Evolutionary conservation across 2,329 filamentous ascomycete species (phyloP).

Genomic region (Achaetomium macrosporum): DNA sequence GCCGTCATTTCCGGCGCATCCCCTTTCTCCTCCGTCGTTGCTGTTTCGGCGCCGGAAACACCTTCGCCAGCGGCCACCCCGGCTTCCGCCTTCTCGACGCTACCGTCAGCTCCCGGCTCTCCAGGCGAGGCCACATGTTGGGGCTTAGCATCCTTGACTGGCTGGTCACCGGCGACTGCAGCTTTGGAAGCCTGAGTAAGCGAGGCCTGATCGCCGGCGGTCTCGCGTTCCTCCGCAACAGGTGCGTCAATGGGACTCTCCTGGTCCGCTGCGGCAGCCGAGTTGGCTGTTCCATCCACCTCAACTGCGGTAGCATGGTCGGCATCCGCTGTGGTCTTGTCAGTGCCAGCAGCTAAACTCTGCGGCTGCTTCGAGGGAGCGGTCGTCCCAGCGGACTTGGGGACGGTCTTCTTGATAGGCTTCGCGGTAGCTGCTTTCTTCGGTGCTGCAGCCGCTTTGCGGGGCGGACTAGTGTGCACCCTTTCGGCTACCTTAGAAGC

Average conservation of each 20-base stretch:
- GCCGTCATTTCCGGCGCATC: neutral
- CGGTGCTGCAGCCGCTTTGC: constrained; percentile 29
- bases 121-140: neutral
- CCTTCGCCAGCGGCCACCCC: neutral
- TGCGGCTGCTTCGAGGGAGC: neutral
- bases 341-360: neutral
- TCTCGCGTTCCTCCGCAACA: constrained; percentile 22
- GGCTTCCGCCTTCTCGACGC: neutral
- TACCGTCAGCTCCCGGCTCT: neutral
- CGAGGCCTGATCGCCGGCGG: constrained; percentile 15
- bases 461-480: constrained; percentile 43
- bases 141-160: neutral
- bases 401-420: constrained; percentile 10
- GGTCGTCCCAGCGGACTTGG: constrained; percentile 4
- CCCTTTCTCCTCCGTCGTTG: neutral
- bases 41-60: neutral
- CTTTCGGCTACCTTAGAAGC: constrained; percentile 64
- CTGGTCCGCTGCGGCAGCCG: neutral
- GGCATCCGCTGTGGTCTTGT: neutral
- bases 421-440: constrained; percentile 21
- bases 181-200: neutral
- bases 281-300: constrained; percentile 1
- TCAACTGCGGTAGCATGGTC: constrained; percentile 20
- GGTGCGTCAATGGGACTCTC: constrained; percentile 17
- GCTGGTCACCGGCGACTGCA: neutral